Evolutionary conservation across 1,284 basidiomycete species (phyloP).

Genomic region (Wallemia ichthyophaga): DNA sequence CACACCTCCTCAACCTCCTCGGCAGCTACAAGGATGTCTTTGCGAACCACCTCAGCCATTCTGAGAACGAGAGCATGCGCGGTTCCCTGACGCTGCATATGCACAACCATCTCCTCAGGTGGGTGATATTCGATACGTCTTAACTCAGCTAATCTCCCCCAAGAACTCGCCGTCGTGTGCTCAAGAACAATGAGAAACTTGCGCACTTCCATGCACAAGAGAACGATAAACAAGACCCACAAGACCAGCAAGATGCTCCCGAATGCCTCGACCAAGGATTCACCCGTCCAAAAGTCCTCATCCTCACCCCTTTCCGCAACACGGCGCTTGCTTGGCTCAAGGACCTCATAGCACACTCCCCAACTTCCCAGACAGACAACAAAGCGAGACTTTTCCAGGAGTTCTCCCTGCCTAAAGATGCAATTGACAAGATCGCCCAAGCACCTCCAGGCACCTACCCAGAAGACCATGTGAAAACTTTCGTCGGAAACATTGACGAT

Average conservation of each 20-base stretch:
- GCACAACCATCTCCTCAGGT: conserved; percentile 65
- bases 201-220: conserved; percentile 29
- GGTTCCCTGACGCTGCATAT: conserved; percentile 41
- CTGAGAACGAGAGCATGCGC: conserved; percentile 21
- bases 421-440: conserved; percentile 44
- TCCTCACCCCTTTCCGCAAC: conserved; percentile 75
- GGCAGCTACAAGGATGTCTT: conserved; percentile 32
- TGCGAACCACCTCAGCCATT: conserved; percentile 14
- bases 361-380: conserved; percentile 54
- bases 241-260: conserved; percentile 16
- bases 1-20: conserved; percentile 24
- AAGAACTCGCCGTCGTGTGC: conserved; percentile 68
- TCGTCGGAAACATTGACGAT: conserved; percentile 92
- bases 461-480: conserved; percentile 66
- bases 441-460: conserved; percentile 35
- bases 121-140: conserved; percentile 8
- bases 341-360: conserved; percentile 35
- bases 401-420: conserved; percentile 49
- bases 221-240: conserved; percentile 12
- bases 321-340: conserved; percentile 49
- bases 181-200: conserved; percentile 79
- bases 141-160: conserved; percentile 6
- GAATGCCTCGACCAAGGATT: conserved; percentile 89
- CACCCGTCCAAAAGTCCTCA: conserved; percentile 72
- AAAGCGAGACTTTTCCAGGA: conserved; percentile 48